Percentiles rank a stretch among this genome's conserved stretches.
Conservation (phyloP, 129 eudicot genomes). For the Saposhnikovia divaricata region DNA sequence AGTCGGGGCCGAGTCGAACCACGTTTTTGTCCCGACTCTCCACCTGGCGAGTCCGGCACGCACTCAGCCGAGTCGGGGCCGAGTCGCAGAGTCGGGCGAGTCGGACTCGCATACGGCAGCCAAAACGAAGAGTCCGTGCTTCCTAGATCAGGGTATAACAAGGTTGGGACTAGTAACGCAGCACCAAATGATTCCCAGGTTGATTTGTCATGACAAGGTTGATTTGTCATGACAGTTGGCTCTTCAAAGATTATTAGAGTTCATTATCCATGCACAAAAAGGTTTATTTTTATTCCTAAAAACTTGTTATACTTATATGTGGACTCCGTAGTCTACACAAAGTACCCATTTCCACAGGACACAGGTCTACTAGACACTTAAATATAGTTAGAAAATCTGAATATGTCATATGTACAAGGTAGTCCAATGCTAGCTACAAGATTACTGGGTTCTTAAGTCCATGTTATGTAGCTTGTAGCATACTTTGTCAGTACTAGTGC, state of each 20-base stretch:
- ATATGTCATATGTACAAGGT: neutral
- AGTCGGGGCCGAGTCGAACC: no score
- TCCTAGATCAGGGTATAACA: no score
- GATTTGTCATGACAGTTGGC: constrained; percentile 77
- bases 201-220: no score
- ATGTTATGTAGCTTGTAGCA: neutral
- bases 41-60: no score
- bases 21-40: no score
- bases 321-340: no score
- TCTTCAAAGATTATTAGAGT: constrained; percentile 74
- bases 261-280: constrained; percentile 31
- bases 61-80: no score
- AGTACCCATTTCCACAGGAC: neutral
- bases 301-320: neutral
- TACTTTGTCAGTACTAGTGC: neutral
- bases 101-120: no score
- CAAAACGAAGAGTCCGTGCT: no score
- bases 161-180: constrained; percentile 48
- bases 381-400: neutral
- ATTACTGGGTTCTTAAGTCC: neutral
- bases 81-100: no score
- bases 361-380: neutral
- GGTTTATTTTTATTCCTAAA: constrained; percentile 20
- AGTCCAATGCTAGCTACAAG: neutral
- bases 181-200: constrained; percentile 45